Conservation (phyloP, 2,329 filamentous ascomycete species). For the Colletotrichum liriopes region DNA sequence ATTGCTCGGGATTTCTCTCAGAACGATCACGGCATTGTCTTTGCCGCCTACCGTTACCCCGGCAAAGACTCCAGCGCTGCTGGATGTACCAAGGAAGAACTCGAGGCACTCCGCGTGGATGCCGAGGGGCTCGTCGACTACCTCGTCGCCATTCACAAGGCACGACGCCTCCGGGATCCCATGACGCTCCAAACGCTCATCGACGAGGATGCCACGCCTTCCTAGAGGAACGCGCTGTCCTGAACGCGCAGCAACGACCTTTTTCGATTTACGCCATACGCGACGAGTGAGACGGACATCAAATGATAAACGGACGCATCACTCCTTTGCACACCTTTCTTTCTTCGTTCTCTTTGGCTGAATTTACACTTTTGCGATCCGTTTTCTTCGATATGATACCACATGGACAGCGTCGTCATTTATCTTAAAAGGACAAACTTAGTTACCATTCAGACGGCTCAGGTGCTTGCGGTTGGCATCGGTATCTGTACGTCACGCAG, state of each 20-base stretch:
- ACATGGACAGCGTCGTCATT: constrained; percentile 42
- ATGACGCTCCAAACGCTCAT: constrained; percentile 29
- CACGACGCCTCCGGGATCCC: constrained; percentile 52
- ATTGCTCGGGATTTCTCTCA: constrained; percentile 23
- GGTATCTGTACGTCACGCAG: constrained; percentile 2
- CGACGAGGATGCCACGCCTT: constrained; percentile 30
- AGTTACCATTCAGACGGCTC: constrained; percentile 1
- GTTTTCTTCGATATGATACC: constrained; percentile 44
- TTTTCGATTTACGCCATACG: constrained; percentile 28
- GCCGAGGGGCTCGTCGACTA: constrained; percentile 68
- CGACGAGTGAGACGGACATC: constrained; percentile 14
- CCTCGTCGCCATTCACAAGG: constrained; percentile 65
- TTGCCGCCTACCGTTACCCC: constrained; percentile 69
- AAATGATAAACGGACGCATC: constrained; percentile 38
- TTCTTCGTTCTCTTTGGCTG: constrained; percentile 24
- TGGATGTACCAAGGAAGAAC: constrained; percentile 57
- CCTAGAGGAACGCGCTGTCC: constrained; percentile 5
- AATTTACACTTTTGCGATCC: constrained; percentile 37
- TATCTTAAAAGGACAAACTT: constrained; percentile 20
- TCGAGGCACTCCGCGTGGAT: constrained; percentile 63
- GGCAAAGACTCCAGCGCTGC: constrained; percentile 55
- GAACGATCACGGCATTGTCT: constrained; percentile 68
- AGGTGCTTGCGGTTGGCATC: constrained; percentile 17
- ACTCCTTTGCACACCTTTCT: constrained; percentile 10
- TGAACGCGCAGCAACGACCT: constrained; percentile 15